A percentile compares a stretch with the other conserved stretches of the same genome.
phyloP scores from a whole-genome alignment of 345 rosid genomes.

The Noccaea caerulescens region DNA sequence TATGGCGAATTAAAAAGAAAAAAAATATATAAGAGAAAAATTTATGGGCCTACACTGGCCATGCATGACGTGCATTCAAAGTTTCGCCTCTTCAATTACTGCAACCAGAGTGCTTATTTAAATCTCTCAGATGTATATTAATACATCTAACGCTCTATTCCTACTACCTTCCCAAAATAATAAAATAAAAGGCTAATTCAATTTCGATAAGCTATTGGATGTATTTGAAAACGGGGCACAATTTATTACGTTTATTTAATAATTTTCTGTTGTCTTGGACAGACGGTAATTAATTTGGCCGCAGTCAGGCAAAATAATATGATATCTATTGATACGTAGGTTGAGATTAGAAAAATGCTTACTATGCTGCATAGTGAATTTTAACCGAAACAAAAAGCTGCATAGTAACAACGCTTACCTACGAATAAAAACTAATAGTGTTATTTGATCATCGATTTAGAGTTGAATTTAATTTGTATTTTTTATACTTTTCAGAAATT shows the following conservation, averaged over 20 bases:
- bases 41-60: slow-evolving; percentile 37
- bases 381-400: too few species aligned
- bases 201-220: slow-evolving; percentile 16
- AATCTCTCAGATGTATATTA: slow-evolving; percentile 29
- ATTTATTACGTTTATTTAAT: slow-evolving; percentile 27
- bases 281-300: slow-evolving; percentile 32
- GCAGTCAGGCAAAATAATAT: background rate
- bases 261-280: slow-evolving; percentile 27
- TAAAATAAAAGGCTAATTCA: slow-evolving; percentile 13
- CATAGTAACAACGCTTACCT: too few species aligned
- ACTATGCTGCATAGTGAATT: too few species aligned
- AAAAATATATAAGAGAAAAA: background rate
- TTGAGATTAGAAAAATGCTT: background rate
- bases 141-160: slow-evolving; percentile 37
- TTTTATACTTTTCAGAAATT: too few species aligned
- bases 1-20: too few species aligned
- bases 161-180: background rate
- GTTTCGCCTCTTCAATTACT: slow-evolving; percentile 49
- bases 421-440: too few species aligned
- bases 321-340: slow-evolving; percentile 2
- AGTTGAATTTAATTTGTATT: too few species aligned
- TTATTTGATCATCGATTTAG: too few species aligned
- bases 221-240: background rate
- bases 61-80: slow-evolving; percentile 64
- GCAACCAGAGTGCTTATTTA: slow-evolving; percentile 30